Evolutionary conservation across 2,329 filamentous ascomycete species (phyloP).

Genomic region (Claviceps humidiphila): DNA sequence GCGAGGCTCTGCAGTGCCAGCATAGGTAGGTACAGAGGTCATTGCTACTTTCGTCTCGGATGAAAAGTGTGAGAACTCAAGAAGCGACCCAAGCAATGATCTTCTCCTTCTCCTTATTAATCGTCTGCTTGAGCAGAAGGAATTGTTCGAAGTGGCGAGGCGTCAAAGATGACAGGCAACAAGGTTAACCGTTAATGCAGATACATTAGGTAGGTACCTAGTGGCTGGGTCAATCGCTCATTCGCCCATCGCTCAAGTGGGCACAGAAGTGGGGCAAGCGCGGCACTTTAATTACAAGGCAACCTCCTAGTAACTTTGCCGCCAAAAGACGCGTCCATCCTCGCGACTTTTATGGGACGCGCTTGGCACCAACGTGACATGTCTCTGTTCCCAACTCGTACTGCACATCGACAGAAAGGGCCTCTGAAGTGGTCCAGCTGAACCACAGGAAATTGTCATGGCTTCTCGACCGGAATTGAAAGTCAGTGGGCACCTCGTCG

Average conservation of each 20-base stretch:
- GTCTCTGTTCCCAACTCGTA: background rate
- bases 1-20: too few relatives aligned
- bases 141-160: background rate
- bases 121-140: too few relatives aligned
- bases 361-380: background rate
- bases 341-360: constrained; percentile 3
- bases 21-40: too few relatives aligned
- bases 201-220: too few relatives aligned
- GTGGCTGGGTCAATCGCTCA: background rate
- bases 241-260: background rate
- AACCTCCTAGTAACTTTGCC: constrained; percentile 1
- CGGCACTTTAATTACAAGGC: constrained; percentile 6
- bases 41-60: too few relatives aligned
- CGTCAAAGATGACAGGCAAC: background rate
- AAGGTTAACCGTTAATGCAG: background rate
- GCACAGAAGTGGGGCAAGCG: constrained; percentile 1
- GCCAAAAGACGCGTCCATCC: constrained; percentile 11
- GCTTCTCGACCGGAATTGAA: constrained; percentile 60
- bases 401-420: background rate
- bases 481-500: constrained; percentile 25
- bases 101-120: too few relatives aligned
- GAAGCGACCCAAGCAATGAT: too few relatives aligned
- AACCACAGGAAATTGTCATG: constrained; percentile 32
- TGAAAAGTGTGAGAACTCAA: too few relatives aligned
- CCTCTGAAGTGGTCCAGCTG: background rate